phyloP scores from a whole-genome alignment of 1,139 yeast genomes.

The Pichia kudriavzevii region DNA sequence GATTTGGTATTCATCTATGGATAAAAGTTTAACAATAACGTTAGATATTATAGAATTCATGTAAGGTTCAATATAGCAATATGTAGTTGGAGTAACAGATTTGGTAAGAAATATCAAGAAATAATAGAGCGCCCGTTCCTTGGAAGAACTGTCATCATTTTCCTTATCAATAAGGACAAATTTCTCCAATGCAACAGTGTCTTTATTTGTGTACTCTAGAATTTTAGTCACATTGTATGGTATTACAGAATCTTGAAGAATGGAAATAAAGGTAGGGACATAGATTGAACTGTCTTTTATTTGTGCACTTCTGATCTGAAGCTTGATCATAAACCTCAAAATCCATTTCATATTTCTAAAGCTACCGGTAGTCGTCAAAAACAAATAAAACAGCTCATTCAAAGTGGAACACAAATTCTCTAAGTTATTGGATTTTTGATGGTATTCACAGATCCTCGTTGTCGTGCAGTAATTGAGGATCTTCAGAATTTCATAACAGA shows the following conservation, averaged over 20 bases:
- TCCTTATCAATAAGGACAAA: neutral
- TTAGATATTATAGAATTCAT: conserved; percentile 52
- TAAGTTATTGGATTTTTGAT: conserved; percentile 4
- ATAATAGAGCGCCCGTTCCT: conserved; percentile 7
- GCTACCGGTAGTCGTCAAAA: neutral
- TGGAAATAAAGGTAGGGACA: neutral
- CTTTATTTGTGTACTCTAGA: neutral
- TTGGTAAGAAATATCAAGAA: conserved; percentile 5
- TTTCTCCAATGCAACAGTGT: neutral
- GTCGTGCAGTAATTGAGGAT: conserved; percentile 4
- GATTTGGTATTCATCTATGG: conserved; percentile 46
- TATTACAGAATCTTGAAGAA: conserved; percentile 2
- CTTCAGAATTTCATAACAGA: conserved; percentile 8
- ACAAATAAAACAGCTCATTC: conserved; percentile 3
- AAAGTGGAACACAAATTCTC: conserved; percentile 1
- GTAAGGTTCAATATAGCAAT: conserved; percentile 46
- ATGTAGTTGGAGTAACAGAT: conserved; percentile 30
- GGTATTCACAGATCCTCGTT: conserved; percentile 3
- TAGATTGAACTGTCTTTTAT: neutral
- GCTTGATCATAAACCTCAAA: conserved; percentile 10
- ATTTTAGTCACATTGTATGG: conserved; percentile 3
- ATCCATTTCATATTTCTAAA: conserved; percentile 9
- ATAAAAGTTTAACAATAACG: conserved; percentile 56
- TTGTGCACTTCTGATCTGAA: conserved; percentile 3
- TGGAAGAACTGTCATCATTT: conserved; percentile 2